These are phyloP conservation scores for Udeniomyces megalosporus DNA, from an alignment of 768 basidiomycete species.

Conservation along the genomic window DNA sequence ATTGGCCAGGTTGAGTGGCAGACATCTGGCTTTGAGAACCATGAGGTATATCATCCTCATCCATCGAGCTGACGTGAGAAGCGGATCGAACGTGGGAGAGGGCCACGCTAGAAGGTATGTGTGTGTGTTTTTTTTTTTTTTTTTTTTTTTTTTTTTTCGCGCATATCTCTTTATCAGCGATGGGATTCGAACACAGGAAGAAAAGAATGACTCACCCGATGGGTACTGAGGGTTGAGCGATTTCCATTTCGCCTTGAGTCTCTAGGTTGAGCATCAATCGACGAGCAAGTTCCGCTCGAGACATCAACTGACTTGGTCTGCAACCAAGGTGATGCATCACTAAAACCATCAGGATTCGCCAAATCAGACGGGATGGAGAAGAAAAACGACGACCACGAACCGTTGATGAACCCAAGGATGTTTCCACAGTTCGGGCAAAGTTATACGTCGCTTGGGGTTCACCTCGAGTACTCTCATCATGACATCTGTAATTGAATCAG, in stretches of 20 bases:
- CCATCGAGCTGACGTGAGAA: background rate
- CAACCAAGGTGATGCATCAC: background rate
- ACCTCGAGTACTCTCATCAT: slow-evolving; percentile 58
- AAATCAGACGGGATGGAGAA: too few species aligned
- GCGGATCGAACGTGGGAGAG: background rate
- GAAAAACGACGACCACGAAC: slow-evolving; percentile 15
- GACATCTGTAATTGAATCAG: slow-evolving; percentile 38
- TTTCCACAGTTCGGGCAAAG: slow-evolving; percentile 39
- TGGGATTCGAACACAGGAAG: background rate
- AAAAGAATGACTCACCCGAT: background rate
- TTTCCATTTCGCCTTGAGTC: slow-evolving; percentile 53
- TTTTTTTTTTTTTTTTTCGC: background rate
- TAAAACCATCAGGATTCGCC: background rate
- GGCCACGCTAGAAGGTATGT: background rate
- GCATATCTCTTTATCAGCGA: background rate
- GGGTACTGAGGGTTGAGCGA: slow-evolving; percentile 42
- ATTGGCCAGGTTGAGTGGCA: background rate
- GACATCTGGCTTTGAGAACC: background rate
- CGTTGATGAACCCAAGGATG: slow-evolving; percentile 68
- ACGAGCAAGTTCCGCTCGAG: slow-evolving; percentile 44
- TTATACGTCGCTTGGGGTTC: slow-evolving; percentile 51
- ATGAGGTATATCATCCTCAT: background rate
- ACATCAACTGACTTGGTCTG: slow-evolving; percentile 56
- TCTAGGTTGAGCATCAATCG: slow-evolving; percentile 53
- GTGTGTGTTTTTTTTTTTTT: too few species aligned